Conservation (phyloP, 345 rosid species). For the Xanthoceras sorbifolium region DNA sequence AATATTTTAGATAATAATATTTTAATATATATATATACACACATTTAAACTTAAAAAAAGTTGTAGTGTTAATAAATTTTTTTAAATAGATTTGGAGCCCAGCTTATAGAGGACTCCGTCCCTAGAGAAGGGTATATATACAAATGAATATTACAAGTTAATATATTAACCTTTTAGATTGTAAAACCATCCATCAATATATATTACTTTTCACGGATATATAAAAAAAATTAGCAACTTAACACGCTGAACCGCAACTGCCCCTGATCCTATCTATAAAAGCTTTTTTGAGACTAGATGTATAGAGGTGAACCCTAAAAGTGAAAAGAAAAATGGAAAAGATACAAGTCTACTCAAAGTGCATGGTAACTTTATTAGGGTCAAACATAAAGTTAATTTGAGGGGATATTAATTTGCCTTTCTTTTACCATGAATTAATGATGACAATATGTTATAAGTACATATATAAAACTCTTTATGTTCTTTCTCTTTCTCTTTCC, state of each 20-base stretch:
- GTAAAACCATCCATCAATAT: too few species aligned
- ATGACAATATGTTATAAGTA: not conserved
- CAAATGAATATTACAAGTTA: too few species aligned
- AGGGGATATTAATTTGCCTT: not conserved
- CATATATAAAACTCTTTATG: not conserved
- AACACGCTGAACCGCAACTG: not conserved
- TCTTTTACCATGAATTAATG: not conserved
- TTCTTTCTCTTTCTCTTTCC: not conserved
- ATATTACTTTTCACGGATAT: too few species aligned
- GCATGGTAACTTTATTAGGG: slow-evolving; percentile 22
- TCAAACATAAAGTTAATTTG: slow-evolving; percentile 27
- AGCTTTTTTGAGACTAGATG: not conserved
- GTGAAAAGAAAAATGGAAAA: not conserved
- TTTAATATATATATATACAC: too few species aligned
- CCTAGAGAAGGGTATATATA: too few species aligned
- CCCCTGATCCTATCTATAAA: slow-evolving; percentile 2
- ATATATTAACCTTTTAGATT: too few species aligned
- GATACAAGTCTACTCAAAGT: slow-evolving; percentile 12
- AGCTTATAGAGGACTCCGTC: too few species aligned
- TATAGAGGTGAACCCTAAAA: not conserved
- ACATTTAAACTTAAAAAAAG: too few species aligned
- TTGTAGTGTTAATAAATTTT: too few species aligned
- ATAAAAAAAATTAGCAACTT: too few species aligned
- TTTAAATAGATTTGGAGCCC: too few species aligned
- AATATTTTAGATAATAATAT: too few species aligned